These are phyloP conservation scores for Filobasidium uniguttulatum DNA, from an alignment of 1,284 basidiomycete genomes.

Conservation along the genomic window DNA sequence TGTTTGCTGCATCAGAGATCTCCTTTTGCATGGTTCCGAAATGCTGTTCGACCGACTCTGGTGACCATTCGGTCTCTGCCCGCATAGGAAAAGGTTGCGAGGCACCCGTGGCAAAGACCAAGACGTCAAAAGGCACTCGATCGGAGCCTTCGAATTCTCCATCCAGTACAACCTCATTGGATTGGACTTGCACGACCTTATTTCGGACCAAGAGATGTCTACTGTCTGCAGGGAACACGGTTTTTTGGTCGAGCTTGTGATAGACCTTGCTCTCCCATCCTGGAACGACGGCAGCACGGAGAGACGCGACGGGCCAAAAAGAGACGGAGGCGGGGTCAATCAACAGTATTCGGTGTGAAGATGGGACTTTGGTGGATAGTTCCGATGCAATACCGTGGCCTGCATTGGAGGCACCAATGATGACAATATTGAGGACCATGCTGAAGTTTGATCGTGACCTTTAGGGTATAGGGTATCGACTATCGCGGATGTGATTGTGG, in stretches of 20 bases:
- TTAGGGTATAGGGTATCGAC: neutral
- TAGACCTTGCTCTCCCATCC: slow-evolving; percentile 35
- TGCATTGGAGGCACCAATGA: slow-evolving; percentile 14
- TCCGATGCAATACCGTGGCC: slow-evolving; percentile 27
- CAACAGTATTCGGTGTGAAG: slow-evolving; percentile 35
- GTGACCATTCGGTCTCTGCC: slow-evolving; percentile 19
- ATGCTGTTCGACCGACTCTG: slow-evolving; percentile 17
- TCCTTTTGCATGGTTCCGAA: slow-evolving; percentile 26
- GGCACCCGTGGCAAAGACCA: slow-evolving; percentile 30
- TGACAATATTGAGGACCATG: slow-evolving; percentile 14
- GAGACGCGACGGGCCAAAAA: slow-evolving; percentile 31
- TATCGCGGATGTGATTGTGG: neutral
- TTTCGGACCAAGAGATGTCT: slow-evolving; percentile 25
- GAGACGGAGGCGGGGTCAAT: slow-evolving; percentile 35
- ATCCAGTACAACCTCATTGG: slow-evolving; percentile 28
- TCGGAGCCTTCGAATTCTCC: slow-evolving; percentile 30
- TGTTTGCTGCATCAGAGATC: slow-evolving; percentile 23
- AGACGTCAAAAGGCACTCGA: slow-evolving; percentile 33
- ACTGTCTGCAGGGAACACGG: slow-evolving; percentile 25
- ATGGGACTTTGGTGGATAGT: slow-evolving; percentile 28
- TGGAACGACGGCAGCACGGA: slow-evolving; percentile 36
- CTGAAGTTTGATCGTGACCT: neutral
- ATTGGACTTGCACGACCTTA: slow-evolving; percentile 30
- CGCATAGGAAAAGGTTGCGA: slow-evolving; percentile 31
- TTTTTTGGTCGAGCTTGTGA: slow-evolving; percentile 23